Conservation (phyloP, 768 basidiomycete species). For the Tephrocybe sp. region DNA sequence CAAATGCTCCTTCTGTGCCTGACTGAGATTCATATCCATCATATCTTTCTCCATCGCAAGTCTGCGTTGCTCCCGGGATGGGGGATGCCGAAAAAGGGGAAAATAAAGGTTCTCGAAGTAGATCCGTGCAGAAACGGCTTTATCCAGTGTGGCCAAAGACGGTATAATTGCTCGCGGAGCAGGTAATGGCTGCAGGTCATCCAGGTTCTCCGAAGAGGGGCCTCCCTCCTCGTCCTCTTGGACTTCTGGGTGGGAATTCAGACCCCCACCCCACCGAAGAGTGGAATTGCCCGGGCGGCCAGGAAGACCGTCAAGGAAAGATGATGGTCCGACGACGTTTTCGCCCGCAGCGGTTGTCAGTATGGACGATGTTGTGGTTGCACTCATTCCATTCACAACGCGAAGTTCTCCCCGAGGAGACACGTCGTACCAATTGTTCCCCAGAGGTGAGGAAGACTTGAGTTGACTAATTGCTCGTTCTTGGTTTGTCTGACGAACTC, state of each 20-base stretch:
- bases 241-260: slow-evolving; percentile 66
- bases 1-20: slow-evolving; percentile 68
- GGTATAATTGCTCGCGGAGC: slow-evolving; percentile 70
- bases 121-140: slow-evolving; percentile 88
- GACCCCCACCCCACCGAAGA: slow-evolving; percentile 57
- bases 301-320: slow-evolving; percentile 48
- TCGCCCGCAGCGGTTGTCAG: slow-evolving; percentile 77
- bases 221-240: slow-evolving; percentile 59
- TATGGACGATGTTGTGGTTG: slow-evolving; percentile 63
- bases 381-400: slow-evolving; percentile 63
- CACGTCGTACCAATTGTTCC: slow-evolving; percentile 41
- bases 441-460: slow-evolving; percentile 63
- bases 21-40: slow-evolving; percentile 66
- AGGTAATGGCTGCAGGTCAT: slow-evolving; percentile 31
- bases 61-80: slow-evolving; percentile 83
- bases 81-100: slow-evolving; percentile 78
- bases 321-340: slow-evolving; percentile 54
- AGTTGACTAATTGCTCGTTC: slow-evolving; percentile 77
- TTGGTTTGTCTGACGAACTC: slow-evolving; percentile 64
- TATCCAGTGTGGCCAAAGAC: slow-evolving; percentile 89
- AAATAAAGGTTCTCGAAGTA: slow-evolving; percentile 94
- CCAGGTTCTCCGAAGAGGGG: slow-evolving; percentile 28
- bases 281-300: slow-evolving; percentile 62
- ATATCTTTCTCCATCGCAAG: slow-evolving; percentile 89
- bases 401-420: slow-evolving; percentile 55